Percentiles rank a stretch among this genome's conserved stretches.
Evolutionary conservation across 371 early-diverging fungal genomes (phyloP).

Genomic region (Syncephalastrum monosporum): DNA sequence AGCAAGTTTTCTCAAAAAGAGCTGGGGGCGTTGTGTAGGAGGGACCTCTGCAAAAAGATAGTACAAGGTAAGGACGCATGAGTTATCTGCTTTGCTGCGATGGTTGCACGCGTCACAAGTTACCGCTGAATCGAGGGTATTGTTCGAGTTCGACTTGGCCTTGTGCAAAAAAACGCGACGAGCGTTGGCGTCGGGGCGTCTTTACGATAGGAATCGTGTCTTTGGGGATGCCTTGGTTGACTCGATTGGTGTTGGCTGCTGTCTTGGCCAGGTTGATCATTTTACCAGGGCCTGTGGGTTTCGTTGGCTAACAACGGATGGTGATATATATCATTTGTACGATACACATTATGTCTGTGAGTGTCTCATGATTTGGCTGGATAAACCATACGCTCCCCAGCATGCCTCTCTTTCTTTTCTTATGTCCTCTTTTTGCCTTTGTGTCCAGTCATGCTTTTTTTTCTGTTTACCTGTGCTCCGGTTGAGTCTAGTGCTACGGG

Average conservation of each 20-base stretch:
- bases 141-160: conserved; percentile 73
- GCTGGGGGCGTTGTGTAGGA: conserved; percentile 65
- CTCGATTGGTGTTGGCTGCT: neutral
- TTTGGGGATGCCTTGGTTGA: conserved; percentile 48
- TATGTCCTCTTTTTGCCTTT: conserved; percentile 3
- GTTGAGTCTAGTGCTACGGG: conserved; percentile 1
- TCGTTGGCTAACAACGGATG: neutral
- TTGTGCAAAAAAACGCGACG: conserved; percentile 83
- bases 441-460: neutral
- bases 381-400: neutral
- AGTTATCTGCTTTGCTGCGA: too few species aligned
- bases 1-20: conserved; percentile 84
- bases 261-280: conserved; percentile 2
- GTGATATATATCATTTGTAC: neutral
- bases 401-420: neutral
- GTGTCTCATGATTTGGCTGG: neutral
- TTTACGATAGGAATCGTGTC: conserved; percentile 79
- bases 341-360: neutral
- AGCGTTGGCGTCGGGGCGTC: conserved; percentile 80
- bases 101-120: neutral
- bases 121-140: conserved; percentile 74
- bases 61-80: neutral
- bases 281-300: neutral
- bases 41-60: conserved; percentile 60
- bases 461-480: neutral